Evolutionary conservation across 306 rosid genomes (phyloP).

Genomic region (Quercus bicolor): DNA sequence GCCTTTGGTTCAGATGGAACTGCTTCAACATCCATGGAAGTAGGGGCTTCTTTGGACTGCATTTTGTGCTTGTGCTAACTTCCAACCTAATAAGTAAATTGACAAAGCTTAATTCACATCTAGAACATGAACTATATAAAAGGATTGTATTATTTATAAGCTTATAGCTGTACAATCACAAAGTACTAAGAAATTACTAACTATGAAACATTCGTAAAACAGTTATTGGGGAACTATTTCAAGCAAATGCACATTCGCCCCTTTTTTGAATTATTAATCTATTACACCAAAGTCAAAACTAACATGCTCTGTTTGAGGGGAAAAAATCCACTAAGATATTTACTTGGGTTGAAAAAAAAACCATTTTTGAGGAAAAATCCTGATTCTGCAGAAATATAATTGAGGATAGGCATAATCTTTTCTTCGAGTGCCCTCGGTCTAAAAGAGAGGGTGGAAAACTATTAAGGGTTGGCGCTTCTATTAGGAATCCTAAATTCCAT

Average conservation of each 20-base stretch:
- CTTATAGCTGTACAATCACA: not conserved
- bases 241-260: too few species aligned
- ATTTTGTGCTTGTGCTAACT: conserved; percentile 30
- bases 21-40: conserved; percentile 60
- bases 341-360: too few species aligned
- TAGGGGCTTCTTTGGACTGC: conserved; percentile 46
- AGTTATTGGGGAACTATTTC: too few species aligned
- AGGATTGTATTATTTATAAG: not conserved
- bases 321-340: not conserved
- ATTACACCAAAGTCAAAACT: not conserved
- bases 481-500: too few species aligned
- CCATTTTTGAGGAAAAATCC: too few species aligned
- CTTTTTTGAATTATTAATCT: not conserved
- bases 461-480: too few species aligned
- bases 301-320: not conserved
- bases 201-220: not conserved
- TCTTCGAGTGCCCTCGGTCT: too few species aligned
- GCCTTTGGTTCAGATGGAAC: conserved; percentile 25
- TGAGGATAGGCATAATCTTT: too few species aligned
- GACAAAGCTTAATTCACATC: not conserved
- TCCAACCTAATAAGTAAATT: not conserved
- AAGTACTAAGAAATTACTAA: not conserved
- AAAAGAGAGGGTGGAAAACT: too few species aligned
- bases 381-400: too few species aligned
- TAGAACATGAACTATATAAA: not conserved